A percentile compares a stretch with the other conserved stretches of the same genome.
Evolutionary conservation across 129 eudicot species (phyloP).

Genomic region (Scalesia atractyloides): DNA sequence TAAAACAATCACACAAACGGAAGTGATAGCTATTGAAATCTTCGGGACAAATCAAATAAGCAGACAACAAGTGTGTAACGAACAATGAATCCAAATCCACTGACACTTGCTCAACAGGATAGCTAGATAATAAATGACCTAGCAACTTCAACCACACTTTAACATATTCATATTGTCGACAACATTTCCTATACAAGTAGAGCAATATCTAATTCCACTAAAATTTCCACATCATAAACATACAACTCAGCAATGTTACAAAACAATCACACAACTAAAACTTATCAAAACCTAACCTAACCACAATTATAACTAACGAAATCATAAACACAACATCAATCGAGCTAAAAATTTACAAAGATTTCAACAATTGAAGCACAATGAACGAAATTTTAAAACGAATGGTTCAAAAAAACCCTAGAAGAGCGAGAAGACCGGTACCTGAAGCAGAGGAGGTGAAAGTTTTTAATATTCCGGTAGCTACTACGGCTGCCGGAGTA

Average conservation of each 20-base stretch:
- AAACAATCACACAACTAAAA: background rate
- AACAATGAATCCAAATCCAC: background rate
- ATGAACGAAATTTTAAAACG: no score
- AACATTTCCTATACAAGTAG: background rate
- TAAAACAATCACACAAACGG: background rate
- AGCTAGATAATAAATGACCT: background rate
- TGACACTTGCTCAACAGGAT: background rate
- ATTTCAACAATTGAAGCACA: background rate
- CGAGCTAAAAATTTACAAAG: no score
- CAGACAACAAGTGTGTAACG: background rate
- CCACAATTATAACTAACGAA: background rate
- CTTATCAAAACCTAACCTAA: background rate
- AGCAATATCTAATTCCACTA: background rate
- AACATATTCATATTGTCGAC: background rate
- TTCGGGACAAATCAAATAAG: background rate
- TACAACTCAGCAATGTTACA: background rate
- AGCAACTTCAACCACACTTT: background rate
- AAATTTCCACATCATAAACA: background rate
- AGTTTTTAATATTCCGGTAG: background rate
- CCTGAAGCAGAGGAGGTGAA: slow-evolving; percentile 13
- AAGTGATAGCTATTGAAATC: background rate
- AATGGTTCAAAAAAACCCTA: slow-evolving; percentile 1
- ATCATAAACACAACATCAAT: background rate
- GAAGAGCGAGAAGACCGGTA: background rate
- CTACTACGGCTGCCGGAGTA: background rate